Evolutionary conservation across 1,139 yeast species (phyloP), one percentile per base, ranked within the genome.

Genomic region (Debaryomyces sp.): DNA sequence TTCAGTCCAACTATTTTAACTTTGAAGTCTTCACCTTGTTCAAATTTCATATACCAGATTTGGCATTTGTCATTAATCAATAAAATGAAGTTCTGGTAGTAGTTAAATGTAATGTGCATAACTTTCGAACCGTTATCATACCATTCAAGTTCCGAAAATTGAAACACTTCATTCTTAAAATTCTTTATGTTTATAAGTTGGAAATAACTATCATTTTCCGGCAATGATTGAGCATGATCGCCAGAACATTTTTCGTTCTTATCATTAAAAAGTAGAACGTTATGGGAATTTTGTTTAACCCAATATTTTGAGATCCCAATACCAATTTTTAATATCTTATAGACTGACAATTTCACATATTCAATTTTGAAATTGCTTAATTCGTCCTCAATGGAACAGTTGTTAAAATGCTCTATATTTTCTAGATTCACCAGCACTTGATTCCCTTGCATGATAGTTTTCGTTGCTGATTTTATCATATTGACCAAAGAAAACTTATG

Each of bases 281-380:
- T 70, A 52, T 74, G 78, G 33, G 78, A 71, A 52, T 74, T 71
- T 26, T 68, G 64, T 49, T 71, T 68, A 38, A 75, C 53, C 79
- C 79, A 75, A 49, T 60, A 71, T 9, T 64, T 54, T 8, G 59
- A 55, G 23, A 71, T 58, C 0, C 73, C 74, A 32, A 68, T 65
- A 12, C 70, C 68, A 32, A 75, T 63, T 54, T 73, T 74, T 43
- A 75, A 58, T 13, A 73, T 60, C 48, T 71, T 73, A 50, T 57
- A 64, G 1, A 75, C 58, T 0, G 70, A 57, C 5, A 74, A 45
- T 46, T 67, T 70, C 2, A 66, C 70, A 23, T 55, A 60, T 23
- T 66, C 71, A 15, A 73, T 58, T 7, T 57, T 51, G 23, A 56
- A 60, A 43, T 67, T 67, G 6, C 67, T 60, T 24, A 58, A 44